These are phyloP conservation scores for Aurifilum marmelostoma DNA, from an alignment of 2,329 filamentous ascomycete genomes.

Conservation along the genomic window DNA sequence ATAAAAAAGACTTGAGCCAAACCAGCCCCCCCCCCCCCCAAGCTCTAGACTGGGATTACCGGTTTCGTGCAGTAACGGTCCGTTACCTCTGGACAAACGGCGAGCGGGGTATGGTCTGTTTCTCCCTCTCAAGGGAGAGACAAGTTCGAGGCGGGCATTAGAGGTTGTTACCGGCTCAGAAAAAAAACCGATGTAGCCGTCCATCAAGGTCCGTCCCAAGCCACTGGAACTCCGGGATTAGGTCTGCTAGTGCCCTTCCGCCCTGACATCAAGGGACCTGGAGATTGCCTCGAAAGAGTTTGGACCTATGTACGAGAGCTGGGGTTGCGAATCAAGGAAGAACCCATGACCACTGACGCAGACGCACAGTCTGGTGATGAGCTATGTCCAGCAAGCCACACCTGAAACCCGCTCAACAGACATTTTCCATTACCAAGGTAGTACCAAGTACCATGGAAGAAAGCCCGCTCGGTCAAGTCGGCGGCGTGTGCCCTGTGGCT, in stretches of 20 bases:
- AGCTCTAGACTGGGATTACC: background rate
- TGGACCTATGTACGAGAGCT: slow-evolving; percentile 7
- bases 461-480: background rate
- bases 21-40: too few relatives aligned
- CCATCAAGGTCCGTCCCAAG: slow-evolving; percentile 6
- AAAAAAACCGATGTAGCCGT: slow-evolving; percentile 12
- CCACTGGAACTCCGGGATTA: slow-evolving; percentile 3
- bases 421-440: background rate
- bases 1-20: background rate
- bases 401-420: background rate
- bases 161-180: background rate
- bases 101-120: background rate
- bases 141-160: slow-evolving; percentile 2
- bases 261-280: slow-evolving; percentile 23
- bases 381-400: background rate
- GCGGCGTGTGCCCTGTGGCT: background rate
- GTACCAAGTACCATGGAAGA: too few relatives aligned
- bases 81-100: slow-evolving; percentile 7
- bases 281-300: slow-evolving; percentile 14
- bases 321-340: slow-evolving; percentile 11
- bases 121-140: background rate
- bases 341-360: slow-evolving; percentile 18
- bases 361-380: background rate
- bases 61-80: slow-evolving; percentile 12
- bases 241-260: background rate